These are phyloP conservation scores for Suhomyces guaymorum DNA, from an alignment of 1,139 yeast genomes.

Conservation along the genomic window DNA sequence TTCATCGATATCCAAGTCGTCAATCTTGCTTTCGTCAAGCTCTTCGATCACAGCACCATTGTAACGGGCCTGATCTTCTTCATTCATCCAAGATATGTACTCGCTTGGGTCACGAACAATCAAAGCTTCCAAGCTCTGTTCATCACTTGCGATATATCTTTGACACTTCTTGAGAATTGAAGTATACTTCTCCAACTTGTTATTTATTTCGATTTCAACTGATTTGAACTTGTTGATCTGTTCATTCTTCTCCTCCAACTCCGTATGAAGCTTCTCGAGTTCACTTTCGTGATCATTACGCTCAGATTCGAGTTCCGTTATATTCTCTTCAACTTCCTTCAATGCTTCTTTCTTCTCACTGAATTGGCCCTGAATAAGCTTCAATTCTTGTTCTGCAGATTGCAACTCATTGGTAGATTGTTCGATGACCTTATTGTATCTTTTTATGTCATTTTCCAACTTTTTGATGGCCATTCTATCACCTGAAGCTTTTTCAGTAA, in stretches of 20 bases:
- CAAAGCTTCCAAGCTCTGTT: slow-evolving; percentile 39
- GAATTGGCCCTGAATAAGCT: slow-evolving; percentile 28
- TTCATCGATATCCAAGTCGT: slow-evolving; percentile 48
- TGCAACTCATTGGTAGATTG: slow-evolving; percentile 42
- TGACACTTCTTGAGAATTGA: slow-evolving; percentile 43
- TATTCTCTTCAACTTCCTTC: slow-evolving; percentile 29
- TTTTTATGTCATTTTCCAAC: slow-evolving; percentile 63
- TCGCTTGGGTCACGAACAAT: slow-evolving; percentile 55
- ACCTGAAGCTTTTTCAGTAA: slow-evolving; percentile 58
- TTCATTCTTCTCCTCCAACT: slow-evolving; percentile 52
- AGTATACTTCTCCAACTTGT: slow-evolving; percentile 61
- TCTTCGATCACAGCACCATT: slow-evolving; percentile 40
- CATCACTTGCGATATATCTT: slow-evolving; percentile 37
- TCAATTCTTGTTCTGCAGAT: slow-evolving; percentile 32
- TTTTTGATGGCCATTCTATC: slow-evolving; percentile 65
- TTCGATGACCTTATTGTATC: slow-evolving; percentile 50
- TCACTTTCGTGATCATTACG: slow-evolving; percentile 37
- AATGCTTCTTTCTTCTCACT: slow-evolving; percentile 39
- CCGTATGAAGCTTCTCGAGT: slow-evolving; percentile 41
- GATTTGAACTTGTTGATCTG: slow-evolving; percentile 63
- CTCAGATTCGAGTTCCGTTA: slow-evolving; percentile 26
- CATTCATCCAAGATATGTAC: slow-evolving; percentile 51
- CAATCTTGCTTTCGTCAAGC: slow-evolving; percentile 55
- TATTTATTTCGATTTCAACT: slow-evolving; percentile 67
- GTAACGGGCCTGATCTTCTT: slow-evolving; percentile 36